A percentile compares a stretch with the other conserved stretches of the same genome.
These are phyloP conservation scores for Eragrostis nindensis DNA, from an alignment of 176 grass and related monocot species.

Conservation along the genomic window DNA sequence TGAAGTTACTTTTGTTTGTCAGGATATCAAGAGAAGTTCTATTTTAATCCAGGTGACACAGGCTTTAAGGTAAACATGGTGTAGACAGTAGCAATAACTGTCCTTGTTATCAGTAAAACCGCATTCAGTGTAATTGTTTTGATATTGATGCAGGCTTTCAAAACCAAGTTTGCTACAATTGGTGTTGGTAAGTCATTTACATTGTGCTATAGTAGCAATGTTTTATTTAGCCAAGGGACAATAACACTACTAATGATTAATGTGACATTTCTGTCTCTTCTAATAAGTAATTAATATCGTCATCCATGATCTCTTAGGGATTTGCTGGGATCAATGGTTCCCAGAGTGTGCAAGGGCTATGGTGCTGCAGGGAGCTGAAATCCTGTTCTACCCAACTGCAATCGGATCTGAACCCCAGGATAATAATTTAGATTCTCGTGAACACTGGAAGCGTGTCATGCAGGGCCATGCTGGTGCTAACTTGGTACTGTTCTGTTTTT, in stretches of 20 bases:
- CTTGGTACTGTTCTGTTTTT: constrained; percentile 57
- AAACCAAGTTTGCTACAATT: constrained; percentile 86
- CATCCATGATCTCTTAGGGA: constrained; percentile 44
- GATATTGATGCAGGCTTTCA: constrained; percentile 64
- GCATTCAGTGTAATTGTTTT: background rate
- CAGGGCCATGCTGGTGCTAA: constrained; percentile 97
- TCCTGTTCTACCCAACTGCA: constrained; percentile 88
- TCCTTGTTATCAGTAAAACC: constrained; percentile 12
- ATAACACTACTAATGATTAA: background rate
- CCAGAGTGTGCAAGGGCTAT: constrained; percentile 91
- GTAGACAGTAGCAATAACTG: background rate
- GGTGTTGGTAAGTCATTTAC: constrained; percentile 80
- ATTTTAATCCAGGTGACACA: constrained; percentile 92
- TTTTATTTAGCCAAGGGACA: background rate
- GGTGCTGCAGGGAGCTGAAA: constrained; percentile 80
- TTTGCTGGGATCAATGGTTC: constrained; percentile 99
- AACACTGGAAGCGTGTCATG: constrained; percentile 97
- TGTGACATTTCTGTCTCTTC: background rate
- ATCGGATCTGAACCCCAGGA: constrained; percentile 97
- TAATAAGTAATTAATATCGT: background rate
- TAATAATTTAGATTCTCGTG: constrained; percentile 67
- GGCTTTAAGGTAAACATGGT: constrained; percentile 77
- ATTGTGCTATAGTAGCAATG: background rate
- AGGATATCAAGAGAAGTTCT: constrained; percentile 98
- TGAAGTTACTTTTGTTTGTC: constrained; percentile 20